Base-by-base conservation (phyloP, 768 basidiomycete species). In the Leccinum arenicola region DNA sequence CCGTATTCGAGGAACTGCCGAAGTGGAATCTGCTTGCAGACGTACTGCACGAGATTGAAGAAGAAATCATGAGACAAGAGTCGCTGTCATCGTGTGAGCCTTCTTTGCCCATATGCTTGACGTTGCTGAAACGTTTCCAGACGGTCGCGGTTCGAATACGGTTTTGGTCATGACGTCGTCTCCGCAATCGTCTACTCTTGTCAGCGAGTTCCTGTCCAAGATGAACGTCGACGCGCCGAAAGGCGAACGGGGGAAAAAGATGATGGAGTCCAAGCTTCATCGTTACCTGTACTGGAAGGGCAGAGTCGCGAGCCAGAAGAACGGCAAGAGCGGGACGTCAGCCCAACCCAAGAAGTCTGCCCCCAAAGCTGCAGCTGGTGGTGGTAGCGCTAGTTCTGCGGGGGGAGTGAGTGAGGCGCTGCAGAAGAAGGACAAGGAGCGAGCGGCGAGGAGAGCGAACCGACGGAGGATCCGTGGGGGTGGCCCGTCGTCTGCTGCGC, bases 161-260 rank as follows among this genome's bases (percentile, higher is more conserved):
- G 82, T 95, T 9, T 83, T 98, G 29, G 78, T 98, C 57, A 96
- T 99, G 95, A 84, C 89, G 3, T 85, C 88, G 1, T 93, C 94
- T 0, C 80, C 87, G 17, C 81, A 86, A 36, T 89, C 89, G 0
- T 89, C 88, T 65, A 79, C 80, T 19, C 80, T 90, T 48, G 75
- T 98, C 21, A 84, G 84, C 2, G 88, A 95, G 60, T 98, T 91
- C 73, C 80, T 98, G 7, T 82, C 86, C 0, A 52, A 56, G 36
- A 84, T 89, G 77, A 78, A 90, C 59, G 70, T 77, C 3, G 75
- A 79, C 47, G 82, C 83, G 0, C 81, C 82, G 4, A 78, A 78
- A 25, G 91, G 89, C 2, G 64, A 75, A 55, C 85, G 84, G 59
- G 95, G 92, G 1, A 80, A 83, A 43, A 74, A 67, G 23, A 88